Conservation (phyloP, 2,329 filamentous ascomycete species). For the Fusarium sp. region DNA sequence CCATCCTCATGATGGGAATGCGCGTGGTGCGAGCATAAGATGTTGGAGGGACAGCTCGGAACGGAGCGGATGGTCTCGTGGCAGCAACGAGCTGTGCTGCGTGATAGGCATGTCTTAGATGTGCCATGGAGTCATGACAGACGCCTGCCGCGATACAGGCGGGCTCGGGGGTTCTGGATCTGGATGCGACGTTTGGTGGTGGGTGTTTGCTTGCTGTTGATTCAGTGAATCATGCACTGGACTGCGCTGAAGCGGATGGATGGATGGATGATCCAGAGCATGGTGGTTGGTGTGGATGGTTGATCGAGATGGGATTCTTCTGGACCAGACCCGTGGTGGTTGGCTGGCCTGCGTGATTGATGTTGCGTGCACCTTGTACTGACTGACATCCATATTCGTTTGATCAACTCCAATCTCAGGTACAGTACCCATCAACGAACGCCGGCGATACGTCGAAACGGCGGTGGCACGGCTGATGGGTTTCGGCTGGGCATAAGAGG, state of each 20-base stretch:
- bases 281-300: constrained; percentile 36
- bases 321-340: constrained; percentile 14
- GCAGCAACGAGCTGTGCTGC: constrained; percentile 36
- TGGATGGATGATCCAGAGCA: constrained; percentile 37
- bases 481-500: constrained; percentile 6
- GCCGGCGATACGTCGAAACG: constrained; percentile 15
- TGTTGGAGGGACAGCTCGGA: constrained; percentile 27
- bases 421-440: not conserved
- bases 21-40: constrained; percentile 34
- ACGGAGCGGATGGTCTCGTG: constrained; percentile 41
- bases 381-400: not conserved
- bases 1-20: constrained; percentile 37
- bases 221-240: constrained; percentile 28
- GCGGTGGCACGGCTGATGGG: not conserved
- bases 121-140: constrained; percentile 33
- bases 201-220: constrained; percentile 25
- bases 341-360: constrained; percentile 20
- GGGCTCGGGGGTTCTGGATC: constrained; percentile 28
- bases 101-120: constrained; percentile 45
- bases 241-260: constrained; percentile 5
- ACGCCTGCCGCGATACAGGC: constrained; percentile 29
- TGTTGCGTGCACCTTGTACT: not conserved
- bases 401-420: not conserved
- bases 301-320: constrained; percentile 21
- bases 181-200: constrained; percentile 25